A percentile compares a stretch with the other conserved stretches of the same genome.
Conservation (phyloP, 108 stramenopile species). For the Pseudonitzschia multistriata region DNA sequence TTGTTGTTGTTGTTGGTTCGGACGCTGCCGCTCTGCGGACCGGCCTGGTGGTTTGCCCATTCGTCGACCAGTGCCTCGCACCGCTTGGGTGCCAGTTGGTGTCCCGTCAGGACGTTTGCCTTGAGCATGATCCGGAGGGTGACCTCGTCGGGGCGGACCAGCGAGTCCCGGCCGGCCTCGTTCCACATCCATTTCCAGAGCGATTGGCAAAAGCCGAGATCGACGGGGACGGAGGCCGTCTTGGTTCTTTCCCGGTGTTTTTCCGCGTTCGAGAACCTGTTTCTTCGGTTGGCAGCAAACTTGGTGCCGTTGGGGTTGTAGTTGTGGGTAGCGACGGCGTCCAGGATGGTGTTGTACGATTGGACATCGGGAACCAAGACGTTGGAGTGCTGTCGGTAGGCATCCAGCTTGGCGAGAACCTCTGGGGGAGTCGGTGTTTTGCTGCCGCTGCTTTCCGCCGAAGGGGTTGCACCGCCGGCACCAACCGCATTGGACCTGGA, state of each 20-base stretch:
- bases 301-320: background rate
- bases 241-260: background rate
- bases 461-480: background rate
- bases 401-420: slow-evolving; percentile 21
- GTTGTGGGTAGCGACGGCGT: slow-evolving; percentile 19
- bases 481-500: background rate
- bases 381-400: slow-evolving; percentile 19
- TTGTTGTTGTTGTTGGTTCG: too few relatives aligned
- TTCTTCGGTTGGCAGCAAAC: background rate
- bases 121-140: slow-evolving; percentile 32
- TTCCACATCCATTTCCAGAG: slow-evolving; percentile 35
- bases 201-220: slow-evolving; percentile 20
- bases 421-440: slow-evolving; percentile 3
- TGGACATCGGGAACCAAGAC: slow-evolving; percentile 24
- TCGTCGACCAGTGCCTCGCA: slow-evolving; percentile 30
- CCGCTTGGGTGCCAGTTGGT: slow-evolving; percentile 14
- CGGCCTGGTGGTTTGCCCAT: slow-evolving; percentile 1
- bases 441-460: background rate
- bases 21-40: background rate
- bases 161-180: slow-evolving; percentile 16
- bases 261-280: too few relatives aligned
- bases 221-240: background rate
- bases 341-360: slow-evolving; percentile 33
- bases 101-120: slow-evolving; percentile 8
- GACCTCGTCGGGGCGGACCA: slow-evolving; percentile 25